phyloP scores from a whole-genome alignment of 176 grass and related monocot genomes.

The Zoysia pacifica region DNA sequence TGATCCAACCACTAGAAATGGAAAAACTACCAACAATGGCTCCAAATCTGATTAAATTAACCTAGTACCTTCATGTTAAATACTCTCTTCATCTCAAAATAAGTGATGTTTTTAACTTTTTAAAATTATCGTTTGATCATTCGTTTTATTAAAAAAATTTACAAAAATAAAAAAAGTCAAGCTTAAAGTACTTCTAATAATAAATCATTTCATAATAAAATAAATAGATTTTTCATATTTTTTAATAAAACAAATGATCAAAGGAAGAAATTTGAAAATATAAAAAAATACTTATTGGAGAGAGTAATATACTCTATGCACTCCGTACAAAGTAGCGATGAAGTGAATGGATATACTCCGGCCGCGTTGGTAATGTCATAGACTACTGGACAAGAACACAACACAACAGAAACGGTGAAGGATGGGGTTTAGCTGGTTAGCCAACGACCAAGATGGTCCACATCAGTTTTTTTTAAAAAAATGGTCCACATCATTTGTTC shows the following conservation, averaged over 20 bases:
- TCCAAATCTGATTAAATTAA: not conserved
- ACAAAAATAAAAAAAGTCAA: too few species aligned
- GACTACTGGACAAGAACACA: constrained; percentile 45
- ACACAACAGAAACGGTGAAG: constrained; percentile 43
- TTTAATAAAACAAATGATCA: too few species aligned
- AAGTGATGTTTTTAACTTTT: too few species aligned
- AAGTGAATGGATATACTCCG: not conserved
- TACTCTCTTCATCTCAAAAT: not conserved
- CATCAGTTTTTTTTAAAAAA: too few species aligned
- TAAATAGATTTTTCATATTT: too few species aligned
- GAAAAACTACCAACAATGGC: not conserved
- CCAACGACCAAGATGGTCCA: constrained; percentile 21
- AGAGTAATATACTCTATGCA: too few species aligned
- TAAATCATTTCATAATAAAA: too few species aligned
- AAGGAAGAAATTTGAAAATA: too few species aligned
- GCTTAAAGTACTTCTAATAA: too few species aligned
- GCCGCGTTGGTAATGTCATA: constrained; percentile 24
- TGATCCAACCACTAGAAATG: constrained; percentile 1
- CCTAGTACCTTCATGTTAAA: not conserved
- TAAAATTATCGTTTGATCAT: too few species aligned
- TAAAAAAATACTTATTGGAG: too few species aligned
- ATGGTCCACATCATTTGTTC: constrained; percentile 26
- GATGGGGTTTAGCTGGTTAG: constrained; percentile 33
- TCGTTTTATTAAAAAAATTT: too few species aligned
- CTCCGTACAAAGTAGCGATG: not conserved